These are phyloP conservation scores for Agrocybe praecox DNA, from an alignment of 768 basidiomycete genomes.

Conservation along the genomic window DNA sequence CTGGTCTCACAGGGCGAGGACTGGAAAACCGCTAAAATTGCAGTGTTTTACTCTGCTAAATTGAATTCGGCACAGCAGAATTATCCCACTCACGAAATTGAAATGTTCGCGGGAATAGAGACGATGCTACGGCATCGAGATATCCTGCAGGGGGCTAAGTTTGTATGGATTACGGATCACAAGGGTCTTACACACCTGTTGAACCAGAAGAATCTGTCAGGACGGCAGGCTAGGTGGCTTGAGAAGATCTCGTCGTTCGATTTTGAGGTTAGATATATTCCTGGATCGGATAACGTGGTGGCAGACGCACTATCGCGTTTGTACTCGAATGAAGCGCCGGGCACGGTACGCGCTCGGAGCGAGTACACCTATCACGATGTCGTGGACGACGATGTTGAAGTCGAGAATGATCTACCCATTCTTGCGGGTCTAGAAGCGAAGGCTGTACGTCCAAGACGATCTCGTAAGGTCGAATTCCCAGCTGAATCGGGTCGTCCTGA, in stretches of 20 bases:
- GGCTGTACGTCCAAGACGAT: background rate
- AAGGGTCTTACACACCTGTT: background rate
- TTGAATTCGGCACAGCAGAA: background rate
- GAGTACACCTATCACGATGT: constrained; percentile 16
- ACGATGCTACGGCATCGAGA: background rate
- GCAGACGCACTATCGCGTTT: background rate
- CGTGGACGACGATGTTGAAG: background rate
- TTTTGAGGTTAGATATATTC: background rate
- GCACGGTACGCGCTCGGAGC: constrained; percentile 7
- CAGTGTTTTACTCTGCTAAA: background rate
- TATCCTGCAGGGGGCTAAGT: background rate
- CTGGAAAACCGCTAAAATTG: background rate
- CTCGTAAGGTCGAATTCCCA: background rate
- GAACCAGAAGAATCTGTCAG: background rate
- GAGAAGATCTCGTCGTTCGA: background rate
- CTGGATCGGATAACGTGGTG: background rate
- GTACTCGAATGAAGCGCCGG: background rate
- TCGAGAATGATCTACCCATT: background rate
- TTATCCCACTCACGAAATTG: background rate
- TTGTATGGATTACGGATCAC: background rate
- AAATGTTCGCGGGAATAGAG: background rate
- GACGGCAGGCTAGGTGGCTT: background rate
- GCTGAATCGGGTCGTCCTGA: constrained; percentile 18
- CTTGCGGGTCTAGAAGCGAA: constrained; percentile 10
- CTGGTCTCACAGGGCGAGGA: background rate